Evolutionary conservation across 2,329 filamentous ascomycete genomes (phyloP).

Genomic region (Sarocladium oryzae): DNA sequence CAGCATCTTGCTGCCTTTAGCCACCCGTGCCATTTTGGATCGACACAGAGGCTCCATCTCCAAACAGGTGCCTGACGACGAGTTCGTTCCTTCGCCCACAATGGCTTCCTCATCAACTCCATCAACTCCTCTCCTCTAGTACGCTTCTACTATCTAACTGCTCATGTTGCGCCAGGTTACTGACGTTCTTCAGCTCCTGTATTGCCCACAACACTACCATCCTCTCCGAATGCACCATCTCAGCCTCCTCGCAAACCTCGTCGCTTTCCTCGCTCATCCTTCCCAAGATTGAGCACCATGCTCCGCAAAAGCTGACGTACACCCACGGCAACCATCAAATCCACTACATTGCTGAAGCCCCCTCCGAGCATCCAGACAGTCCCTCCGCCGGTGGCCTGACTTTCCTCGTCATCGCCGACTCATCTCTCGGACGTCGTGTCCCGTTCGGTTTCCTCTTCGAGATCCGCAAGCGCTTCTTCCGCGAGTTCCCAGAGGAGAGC

Average conservation of each 20-base stretch:
- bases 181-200: conserved; percentile 60
- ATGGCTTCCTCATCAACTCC: conserved; percentile 66
- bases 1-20: no score
- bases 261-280: conserved; percentile 90
- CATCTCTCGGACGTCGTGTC: conserved; percentile 75
- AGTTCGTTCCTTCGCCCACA: conserved; percentile 16
- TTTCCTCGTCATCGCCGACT: conserved; percentile 83
- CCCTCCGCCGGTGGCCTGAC: conserved; percentile 74
- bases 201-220: conserved; percentile 93
- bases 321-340: conserved; percentile 88
- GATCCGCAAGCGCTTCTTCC: conserved; percentile 81
- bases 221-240: conserved; percentile 84
- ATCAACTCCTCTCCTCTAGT: conserved; percentile 68
- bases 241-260: conserved; percentile 74
- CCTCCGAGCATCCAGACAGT: conserved; percentile 51
- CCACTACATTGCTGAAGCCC: conserved; percentile 87
- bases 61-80: no score
- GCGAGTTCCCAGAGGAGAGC: conserved; percentile 50
- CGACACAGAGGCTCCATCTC: no score
- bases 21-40: no score
- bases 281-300: conserved; percentile 80
- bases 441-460: conserved; percentile 90
- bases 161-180: neutral
- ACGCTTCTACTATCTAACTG: conserved; percentile 25
- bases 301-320: conserved; percentile 85